Base-by-base conservation (phyloP, 306 rosid species). In the Cercis canadensis region DNA sequence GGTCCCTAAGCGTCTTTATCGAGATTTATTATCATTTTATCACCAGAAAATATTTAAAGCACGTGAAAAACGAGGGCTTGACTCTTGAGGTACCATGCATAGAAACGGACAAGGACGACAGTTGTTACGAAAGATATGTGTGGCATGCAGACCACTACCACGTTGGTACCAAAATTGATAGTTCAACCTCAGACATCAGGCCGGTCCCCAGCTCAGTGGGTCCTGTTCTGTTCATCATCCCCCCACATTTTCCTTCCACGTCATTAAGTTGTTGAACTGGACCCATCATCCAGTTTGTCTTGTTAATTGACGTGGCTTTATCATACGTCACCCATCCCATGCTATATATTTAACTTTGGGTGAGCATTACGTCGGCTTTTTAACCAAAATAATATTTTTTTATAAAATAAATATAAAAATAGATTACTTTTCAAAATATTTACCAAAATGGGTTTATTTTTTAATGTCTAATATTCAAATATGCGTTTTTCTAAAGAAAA, bases 51-150 rank as follows among this genome's bases (percentile, higher is more conserved):
- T 3, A 53, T 53, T 36, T 70, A 0, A 41, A 31, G 74, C 92
- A 89, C 91, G 88, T 89, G 92, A 50, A 68, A 86, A 82, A 84
- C 74, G 75, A 80, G 81, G 41, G 33, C 11, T 37, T 36, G 0
- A 17, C 13, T 18, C 11, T 50, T 24, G 14, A 64, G 45, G 40
- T 65, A 40, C 45, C 70, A 49, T 10, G 57, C 8, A 5, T 17
- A 11, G 13, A 4, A 68, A 67, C 44, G 67, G 77, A 75, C 78
- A 79, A 67, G 68, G 6, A 57, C 40, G 75, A 86, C 85, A 76
- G 82, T 79, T 80, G 87, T 79, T 5, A 44, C 44, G 43, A 47
- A 29, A 69, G 71, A n/a, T 65, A 77, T 49, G 70, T 60, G 82
- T n/a, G 24, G 7, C 2, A 0, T 9, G 2, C 4, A 1, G 4